Base-by-base conservation (phyloP, 805 yeast genomes). In the Ogataea sp. region DNA sequence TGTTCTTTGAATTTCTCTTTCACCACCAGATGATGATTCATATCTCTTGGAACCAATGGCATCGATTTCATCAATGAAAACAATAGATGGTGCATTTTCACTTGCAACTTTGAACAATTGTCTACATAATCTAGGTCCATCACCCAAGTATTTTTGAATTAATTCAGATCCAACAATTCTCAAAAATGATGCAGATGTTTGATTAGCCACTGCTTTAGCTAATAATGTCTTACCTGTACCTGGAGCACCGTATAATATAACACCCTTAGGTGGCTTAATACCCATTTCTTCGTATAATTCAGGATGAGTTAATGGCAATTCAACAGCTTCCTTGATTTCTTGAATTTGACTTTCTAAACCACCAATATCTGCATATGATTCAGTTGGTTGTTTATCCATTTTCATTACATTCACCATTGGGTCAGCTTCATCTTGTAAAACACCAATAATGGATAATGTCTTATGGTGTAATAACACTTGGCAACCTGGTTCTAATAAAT, bases 1-100 rank as follows among this genome's bases (percentile, higher is more conserved):
- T 28, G 97, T 90, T 70, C 97, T 80, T 68, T 90, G 97, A 47
- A 90, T 86, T 65, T 90, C 97, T 51, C 96, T 77, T 65, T 90
- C 97, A 58, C 97, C 97, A 33, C 97, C 97, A 17, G 95, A 82
- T 6, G 82, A 70, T 2, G 83, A 82, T 43, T 90, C 96, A 62
- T 90, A 89, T 63, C 99, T 80, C 62, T 90, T 90, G n/a, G 95
- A 84, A 64, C 98, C 99, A 58, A 93, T 93, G 34, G 99, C 97
- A 65, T 93, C 98, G 56, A 93, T 90, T 68, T 93, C 98, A 67
- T 93, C 98, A 49, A 93, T 93, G 56, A 93, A 93, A 28, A 93
- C 96, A 66, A 93, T 93, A n/a, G 96, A 81, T 29, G 98, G 98
- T 0, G 98, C 96, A 61, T 88, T 82, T 48, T 93, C 98, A 20